Percentiles rank a stretch among this genome's conserved stretches.
phyloP scores from a whole-genome alignment of 768 basidiomycete species.

The Lactarius tabidus region DNA sequence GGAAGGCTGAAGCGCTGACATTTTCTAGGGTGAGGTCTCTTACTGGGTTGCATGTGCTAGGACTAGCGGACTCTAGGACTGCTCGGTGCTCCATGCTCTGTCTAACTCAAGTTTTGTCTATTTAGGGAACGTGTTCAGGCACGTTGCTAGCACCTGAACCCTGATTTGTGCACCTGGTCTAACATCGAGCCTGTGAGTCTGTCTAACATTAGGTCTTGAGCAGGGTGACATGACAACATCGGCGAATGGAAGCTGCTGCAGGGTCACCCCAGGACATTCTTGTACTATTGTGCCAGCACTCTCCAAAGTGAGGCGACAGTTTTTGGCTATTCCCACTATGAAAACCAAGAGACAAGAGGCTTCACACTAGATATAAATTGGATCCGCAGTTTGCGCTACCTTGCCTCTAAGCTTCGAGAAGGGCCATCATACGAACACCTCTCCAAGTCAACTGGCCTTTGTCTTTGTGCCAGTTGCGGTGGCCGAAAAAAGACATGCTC shows the following conservation, averaged over 20 bases:
- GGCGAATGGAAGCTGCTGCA: neutral
- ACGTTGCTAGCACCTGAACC: neutral
- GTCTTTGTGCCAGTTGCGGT: neutral
- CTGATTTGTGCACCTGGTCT: neutral
- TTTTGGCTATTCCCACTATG: neutral
- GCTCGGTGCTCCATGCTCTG: neutral
- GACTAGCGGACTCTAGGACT: neutral
- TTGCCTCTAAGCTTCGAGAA: neutral
- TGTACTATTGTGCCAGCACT: neutral
- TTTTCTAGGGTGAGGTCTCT: neutral
- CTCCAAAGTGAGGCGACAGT: neutral
- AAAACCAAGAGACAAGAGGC: neutral
- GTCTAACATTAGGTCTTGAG: neutral
- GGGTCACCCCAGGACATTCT: neutral
- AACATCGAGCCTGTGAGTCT: neutral
- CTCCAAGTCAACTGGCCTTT: neutral
- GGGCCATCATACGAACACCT: neutral
- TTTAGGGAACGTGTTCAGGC: neutral
- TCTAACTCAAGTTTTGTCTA: neutral
- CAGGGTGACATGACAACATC: neutral
- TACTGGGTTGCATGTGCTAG: neutral
- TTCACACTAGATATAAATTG: conserved; percentile 3
- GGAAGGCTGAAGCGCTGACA: neutral
- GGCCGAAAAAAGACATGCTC: neutral
- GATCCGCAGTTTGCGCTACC: neutral